Conservation (phyloP, 2,329 filamentous ascomycete species). For the Thelonectria olida region DNA sequence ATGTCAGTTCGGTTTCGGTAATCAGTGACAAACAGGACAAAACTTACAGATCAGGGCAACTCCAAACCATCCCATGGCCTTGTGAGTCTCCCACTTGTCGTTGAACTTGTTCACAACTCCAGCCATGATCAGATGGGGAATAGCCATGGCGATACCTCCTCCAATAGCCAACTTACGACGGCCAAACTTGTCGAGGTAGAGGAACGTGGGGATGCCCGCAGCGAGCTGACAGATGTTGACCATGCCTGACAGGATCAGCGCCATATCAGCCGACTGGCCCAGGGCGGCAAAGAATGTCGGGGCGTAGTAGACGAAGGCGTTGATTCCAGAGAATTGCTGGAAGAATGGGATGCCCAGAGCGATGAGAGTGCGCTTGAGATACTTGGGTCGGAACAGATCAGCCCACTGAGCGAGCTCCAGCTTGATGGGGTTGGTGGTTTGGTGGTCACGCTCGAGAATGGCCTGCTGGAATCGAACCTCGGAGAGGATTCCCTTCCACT, state of each 20-base stretch:
- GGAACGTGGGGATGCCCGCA: constrained; percentile 39
- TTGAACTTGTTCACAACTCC: constrained; percentile 26
- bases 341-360: constrained; percentile 35
- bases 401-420: constrained; percentile 56
- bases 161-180: constrained; percentile 34
- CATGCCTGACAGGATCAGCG: constrained; percentile 45
- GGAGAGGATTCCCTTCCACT: constrained; percentile 59
- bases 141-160: constrained; percentile 31
- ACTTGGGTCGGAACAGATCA: constrained; percentile 57
- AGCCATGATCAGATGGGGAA: constrained; percentile 30
- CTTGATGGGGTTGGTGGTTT: constrained; percentile 42
- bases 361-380: constrained; percentile 50
- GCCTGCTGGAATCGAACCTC: constrained; percentile 57
- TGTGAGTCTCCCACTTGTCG: constrained; percentile 24
- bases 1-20: not conserved
- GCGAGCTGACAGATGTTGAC: constrained; percentile 47
- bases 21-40: not conserved
- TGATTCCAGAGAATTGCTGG: constrained; percentile 37
- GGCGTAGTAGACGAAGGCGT: constrained; percentile 40
- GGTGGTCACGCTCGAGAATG: constrained; percentile 15
- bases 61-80: constrained; percentile 28
- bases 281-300: constrained; percentile 40
- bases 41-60: constrained; percentile 29
- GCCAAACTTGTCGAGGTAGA: constrained; percentile 45
- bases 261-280: constrained; percentile 39